Evolutionary conservation across 768 basidiomycete species (phyloP).

Genomic region (Crassisporium funariophilum): DNA sequence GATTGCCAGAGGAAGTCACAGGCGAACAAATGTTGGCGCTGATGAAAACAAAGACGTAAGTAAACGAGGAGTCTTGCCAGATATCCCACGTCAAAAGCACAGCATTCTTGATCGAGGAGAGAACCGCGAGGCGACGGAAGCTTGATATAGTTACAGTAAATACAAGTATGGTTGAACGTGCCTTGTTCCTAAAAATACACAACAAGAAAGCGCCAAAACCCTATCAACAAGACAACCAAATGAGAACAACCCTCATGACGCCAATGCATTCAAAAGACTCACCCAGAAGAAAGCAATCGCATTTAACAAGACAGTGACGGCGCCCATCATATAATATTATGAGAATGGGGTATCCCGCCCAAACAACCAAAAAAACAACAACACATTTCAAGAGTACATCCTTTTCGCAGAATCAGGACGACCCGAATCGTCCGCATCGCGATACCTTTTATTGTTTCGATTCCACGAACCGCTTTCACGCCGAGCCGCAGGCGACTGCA

Average conservation of each 20-base stretch:
- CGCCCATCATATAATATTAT: neutral
- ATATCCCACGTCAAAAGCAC: no score
- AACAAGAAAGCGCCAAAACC: neutral
- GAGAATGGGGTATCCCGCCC: neutral
- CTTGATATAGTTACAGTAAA: no score
- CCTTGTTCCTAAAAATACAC: no score
- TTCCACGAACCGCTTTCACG: neutral
- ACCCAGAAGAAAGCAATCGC: neutral
- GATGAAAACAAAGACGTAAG: no score
- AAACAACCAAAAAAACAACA: slow-evolving; percentile 4
- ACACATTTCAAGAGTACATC: slow-evolving; percentile 13
- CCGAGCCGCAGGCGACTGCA: slow-evolving; percentile 21
- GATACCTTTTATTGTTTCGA: slow-evolving; percentile 20
- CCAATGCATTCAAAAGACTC: neutral
- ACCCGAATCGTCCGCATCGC: slow-evolving; percentile 26
- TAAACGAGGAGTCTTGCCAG: no score
- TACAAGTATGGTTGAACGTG: no score
- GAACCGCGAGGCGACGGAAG: no score
- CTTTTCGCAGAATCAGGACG: slow-evolving; percentile 22
- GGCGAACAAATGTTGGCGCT: no score
- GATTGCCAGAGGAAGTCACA: no score
- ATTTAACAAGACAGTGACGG: neutral
- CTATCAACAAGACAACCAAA: neutral
- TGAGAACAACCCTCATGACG: neutral
- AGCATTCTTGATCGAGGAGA: no score